Evolutionary conservation across 1,284 basidiomycete genomes (phyloP), one percentile per base, ranked within the genome.

Genomic region (Heliocybe sulcata): DNA sequence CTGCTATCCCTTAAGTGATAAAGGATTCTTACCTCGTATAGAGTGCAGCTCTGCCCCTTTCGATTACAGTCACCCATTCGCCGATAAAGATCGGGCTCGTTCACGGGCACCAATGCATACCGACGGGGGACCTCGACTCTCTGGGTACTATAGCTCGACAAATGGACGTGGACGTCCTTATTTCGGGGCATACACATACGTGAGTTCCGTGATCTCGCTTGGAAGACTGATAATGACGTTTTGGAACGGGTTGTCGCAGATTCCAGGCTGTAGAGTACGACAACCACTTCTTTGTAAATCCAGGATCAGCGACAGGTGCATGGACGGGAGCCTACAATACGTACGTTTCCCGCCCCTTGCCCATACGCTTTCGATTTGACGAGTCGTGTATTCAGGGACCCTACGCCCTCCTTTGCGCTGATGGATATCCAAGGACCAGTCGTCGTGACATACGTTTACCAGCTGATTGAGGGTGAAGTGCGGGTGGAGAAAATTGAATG

Each of bases 101-200:
- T 20, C 95, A 98, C 65, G 96, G 97, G 0, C 94, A 98, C 71
- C 96, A 99, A 68, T 87, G 87, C 61, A 83, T 98, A 27, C 97
- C 96, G 0, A 86, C 89, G 0, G 96, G 94, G 8, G 95, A 98
- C 68, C 75, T 92, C 2, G 94, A 95, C 67, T 87, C 92, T 25
- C 79, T 99, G 29, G 87, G 85, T 31, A 82, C 91, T 1, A 83
- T 96, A 50, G 94, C 96, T 10, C 75, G 94, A 31, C 92, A 96
- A 69, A 93, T 99, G 90, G 94, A 98, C 67, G 96, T 98, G 9
- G 97, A 99, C 64, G 92, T 99, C 1, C 76, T 99, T 23, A 73
- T 99, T 20, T 94, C 89, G 1, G 96, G 97, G 0, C 92, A 94
- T 63, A 99, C 96, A 1, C 95, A 98, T 71, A 85, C 83, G 94